Evolutionary conservation across 2,329 filamentous ascomycete genomes (phyloP).

Genomic region (Xylaria sp.): DNA sequence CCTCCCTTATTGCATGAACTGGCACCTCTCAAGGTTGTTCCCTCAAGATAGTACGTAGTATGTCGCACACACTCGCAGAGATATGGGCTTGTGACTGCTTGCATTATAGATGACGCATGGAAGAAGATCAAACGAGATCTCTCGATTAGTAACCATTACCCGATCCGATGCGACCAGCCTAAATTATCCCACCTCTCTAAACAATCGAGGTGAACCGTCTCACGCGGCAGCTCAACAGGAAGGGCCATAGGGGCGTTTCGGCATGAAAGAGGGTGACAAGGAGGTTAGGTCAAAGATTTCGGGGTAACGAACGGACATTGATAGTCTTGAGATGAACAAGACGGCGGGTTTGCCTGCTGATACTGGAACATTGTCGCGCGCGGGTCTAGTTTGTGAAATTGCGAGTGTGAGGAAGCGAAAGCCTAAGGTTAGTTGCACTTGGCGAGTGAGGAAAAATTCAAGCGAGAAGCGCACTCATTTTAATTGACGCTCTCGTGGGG

Average conservation of each 20-base stretch:
- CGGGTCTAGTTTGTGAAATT: conserved; percentile 1
- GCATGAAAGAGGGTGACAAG: conserved; percentile 1
- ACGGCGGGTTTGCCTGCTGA: not conserved
- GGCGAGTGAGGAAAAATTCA: not conserved
- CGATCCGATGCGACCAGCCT: conserved; percentile 25
- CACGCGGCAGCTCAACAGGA: not conserved
- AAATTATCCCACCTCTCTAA: conserved; percentile 10
- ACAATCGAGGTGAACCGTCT: not conserved
- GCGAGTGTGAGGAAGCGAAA: not conserved
- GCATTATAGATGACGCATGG: conserved; percentile 28
- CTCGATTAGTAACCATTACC: conserved; percentile 3
- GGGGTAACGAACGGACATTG: not conserved
- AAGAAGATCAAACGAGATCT: conserved; percentile 33
- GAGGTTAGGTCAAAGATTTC: not conserved
- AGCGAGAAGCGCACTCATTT: conserved; percentile 23
- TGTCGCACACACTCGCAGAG: not conserved
- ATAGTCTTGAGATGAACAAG: not conserved
- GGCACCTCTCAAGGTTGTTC: not conserved
- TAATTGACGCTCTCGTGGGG: conserved; percentile 12
- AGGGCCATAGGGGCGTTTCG: not conserved
- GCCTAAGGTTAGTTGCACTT: conserved; percentile 6
- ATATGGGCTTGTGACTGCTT: conserved; percentile 11
- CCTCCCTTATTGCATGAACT: conserved; percentile 28
- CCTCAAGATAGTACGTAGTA: not conserved
- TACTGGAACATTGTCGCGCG: not conserved